Evolutionary conservation across 2,329 filamentous ascomycete genomes (phyloP).

Genomic region (Cladosporium sp.): DNA sequence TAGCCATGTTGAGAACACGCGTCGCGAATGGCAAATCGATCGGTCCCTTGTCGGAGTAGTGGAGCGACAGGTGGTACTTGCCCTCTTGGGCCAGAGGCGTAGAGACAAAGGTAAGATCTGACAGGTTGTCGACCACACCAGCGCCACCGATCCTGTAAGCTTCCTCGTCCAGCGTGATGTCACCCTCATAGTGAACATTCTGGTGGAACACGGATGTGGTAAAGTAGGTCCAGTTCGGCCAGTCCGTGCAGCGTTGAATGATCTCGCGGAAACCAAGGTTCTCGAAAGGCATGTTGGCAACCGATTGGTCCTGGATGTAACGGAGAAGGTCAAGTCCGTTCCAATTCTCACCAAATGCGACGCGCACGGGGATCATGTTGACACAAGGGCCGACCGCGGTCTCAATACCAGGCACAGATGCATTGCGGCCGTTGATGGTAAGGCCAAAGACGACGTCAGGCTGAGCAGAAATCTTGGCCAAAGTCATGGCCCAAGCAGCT

Average conservation of each 20-base stretch:
- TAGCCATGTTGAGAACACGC: constrained; percentile 7
- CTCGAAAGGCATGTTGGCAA: constrained; percentile 11
- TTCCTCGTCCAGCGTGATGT: constrained; percentile 8
- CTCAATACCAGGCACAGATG: constrained; percentile 9
- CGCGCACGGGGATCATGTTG: constrained; percentile 9
- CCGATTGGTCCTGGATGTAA: constrained; percentile 5
- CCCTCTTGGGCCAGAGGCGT: constrained; percentile 7
- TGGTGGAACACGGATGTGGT: constrained; percentile 8
- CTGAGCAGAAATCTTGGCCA: constrained; percentile 45
- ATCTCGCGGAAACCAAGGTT: constrained; percentile 10
- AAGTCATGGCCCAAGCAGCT: constrained; percentile 52
- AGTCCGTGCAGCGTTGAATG: constrained; percentile 8
- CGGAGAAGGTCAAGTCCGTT: constrained; percentile 9
- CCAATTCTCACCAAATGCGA: constrained; percentile 5
- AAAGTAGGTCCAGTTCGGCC: constrained; percentile 6
- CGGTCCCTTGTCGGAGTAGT: constrained; percentile 9
- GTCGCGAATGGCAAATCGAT: constrained; percentile 1
- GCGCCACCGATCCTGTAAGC: constrained; percentile 7
- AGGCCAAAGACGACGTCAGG: constrained; percentile 51
- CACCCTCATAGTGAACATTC: constrained; percentile 10
- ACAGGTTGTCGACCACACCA: constrained; percentile 7
- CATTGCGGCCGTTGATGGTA: constrained; percentile 10
- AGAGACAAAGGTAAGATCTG: constrained; percentile 7
- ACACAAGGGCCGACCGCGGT: constrained; percentile 8
- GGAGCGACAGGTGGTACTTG: constrained; percentile 5